A percentile compares a stretch with the other conserved stretches of the same genome.
Evolutionary conservation across 2,329 filamentous ascomycete species (phyloP).

Genomic region (Rachicladosporium sp.): DNA sequence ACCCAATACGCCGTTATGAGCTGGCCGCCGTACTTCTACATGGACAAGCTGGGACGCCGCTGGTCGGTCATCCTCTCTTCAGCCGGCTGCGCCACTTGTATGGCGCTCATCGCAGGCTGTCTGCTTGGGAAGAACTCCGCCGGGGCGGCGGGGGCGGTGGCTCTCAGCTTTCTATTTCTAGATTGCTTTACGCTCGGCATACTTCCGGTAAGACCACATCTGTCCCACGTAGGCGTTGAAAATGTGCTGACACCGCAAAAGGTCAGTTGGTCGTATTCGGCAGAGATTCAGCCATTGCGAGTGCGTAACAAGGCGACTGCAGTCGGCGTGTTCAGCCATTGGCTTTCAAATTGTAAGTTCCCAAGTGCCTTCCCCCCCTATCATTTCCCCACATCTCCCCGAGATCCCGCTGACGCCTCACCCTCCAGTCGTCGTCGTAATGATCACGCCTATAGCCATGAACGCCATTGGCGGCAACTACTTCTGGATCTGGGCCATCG

Average conservation of each 20-base stretch:
- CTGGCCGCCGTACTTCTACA: constrained; percentile 22
- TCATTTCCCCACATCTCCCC: too few relatives aligned
- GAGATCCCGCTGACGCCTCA: too few relatives aligned
- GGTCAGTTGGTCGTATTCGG: too few relatives aligned
- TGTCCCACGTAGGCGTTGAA: too few relatives aligned
- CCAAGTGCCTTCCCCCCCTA: too few relatives aligned
- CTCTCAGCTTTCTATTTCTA: constrained; percentile 38
- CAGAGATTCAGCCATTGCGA: too few relatives aligned
- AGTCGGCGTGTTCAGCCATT: too few relatives aligned
- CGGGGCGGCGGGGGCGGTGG: constrained; percentile 21
- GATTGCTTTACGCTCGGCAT: constrained; percentile 43
- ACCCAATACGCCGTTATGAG: constrained; percentile 22
- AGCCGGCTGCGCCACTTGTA: constrained; percentile 22
- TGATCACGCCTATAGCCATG: constrained; percentile 12
- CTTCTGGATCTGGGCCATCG: constrained; percentile 43
- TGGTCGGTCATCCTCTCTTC: constrained; percentile 20
- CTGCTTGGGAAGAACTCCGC: constrained; percentile 16
- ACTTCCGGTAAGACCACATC: too few relatives aligned
- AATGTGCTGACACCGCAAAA: too few relatives aligned
- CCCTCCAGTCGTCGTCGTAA: not conserved
- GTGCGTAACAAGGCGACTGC: too few relatives aligned
- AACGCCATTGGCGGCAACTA: constrained; percentile 33
- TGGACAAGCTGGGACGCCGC: constrained; percentile 18
- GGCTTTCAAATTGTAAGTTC: too few relatives aligned
- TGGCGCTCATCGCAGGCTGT: constrained; percentile 25